phyloP scores from a whole-genome alignment of 2,329 filamentous ascomycete species.

The Fusarium burgessii region DNA sequence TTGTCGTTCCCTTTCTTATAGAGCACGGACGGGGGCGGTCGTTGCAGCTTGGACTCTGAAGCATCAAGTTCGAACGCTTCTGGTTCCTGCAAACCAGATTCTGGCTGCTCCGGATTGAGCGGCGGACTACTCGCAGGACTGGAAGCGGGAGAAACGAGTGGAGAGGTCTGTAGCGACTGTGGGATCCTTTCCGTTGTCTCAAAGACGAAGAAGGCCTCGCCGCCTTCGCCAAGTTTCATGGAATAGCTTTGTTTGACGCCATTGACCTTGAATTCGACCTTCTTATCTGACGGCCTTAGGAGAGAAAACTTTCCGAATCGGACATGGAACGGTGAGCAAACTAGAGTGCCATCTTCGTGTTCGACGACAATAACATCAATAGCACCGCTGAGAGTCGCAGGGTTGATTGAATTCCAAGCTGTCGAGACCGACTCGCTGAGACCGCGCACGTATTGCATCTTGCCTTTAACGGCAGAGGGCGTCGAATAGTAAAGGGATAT shows the following conservation, averaged over 20 bases:
- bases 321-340: slow-evolving; percentile 97
- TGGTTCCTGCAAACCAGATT: slow-evolving; percentile 69
- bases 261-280: slow-evolving; percentile 98
- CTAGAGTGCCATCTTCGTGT: slow-evolving; percentile 88
- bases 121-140: slow-evolving; percentile 90
- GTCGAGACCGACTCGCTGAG: slow-evolving; percentile 96
- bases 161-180: slow-evolving; percentile 93
- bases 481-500: slow-evolving; percentile 8
- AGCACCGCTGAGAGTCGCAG: slow-evolving; percentile 93
- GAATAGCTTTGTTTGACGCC: slow-evolving; percentile 90
- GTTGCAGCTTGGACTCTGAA: slow-evolving; percentile 50
- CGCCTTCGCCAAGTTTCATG: slow-evolving; percentile 98
- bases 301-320: slow-evolving; percentile 99
- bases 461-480: slow-evolving; percentile 25
- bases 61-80: slow-evolving; percentile 76
- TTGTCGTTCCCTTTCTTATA: slow-evolving; percentile 46
- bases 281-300: slow-evolving; percentile 95
- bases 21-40: slow-evolving; percentile 61
- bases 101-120: slow-evolving; percentile 57
- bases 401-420: slow-evolving; percentile 99
- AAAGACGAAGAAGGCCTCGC: slow-evolving; percentile 99
- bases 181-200: slow-evolving; percentile 93
- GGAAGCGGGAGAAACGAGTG: slow-evolving; percentile 87
- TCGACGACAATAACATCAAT: slow-evolving; percentile 99
- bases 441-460: slow-evolving; percentile 98